Evolutionary conservation across 1,284 basidiomycete genomes (phyloP).

Genomic region (Pyrrhoderma lamaoense): DNA sequence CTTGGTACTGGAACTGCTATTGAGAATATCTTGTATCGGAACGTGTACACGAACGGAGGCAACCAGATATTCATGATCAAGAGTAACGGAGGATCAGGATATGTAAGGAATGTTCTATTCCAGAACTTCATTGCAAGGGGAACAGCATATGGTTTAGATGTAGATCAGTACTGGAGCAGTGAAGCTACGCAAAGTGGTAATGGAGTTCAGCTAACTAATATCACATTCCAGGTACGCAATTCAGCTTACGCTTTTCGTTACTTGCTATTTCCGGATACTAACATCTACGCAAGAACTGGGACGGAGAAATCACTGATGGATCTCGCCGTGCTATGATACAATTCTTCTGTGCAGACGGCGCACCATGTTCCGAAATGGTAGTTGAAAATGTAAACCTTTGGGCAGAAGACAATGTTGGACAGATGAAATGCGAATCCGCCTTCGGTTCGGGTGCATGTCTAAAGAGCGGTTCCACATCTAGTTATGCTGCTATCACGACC

Average conservation of each 20-base stretch:
- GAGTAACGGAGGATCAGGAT: slow-evolving; percentile 29
- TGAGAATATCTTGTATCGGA: slow-evolving; percentile 28
- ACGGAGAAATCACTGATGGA: slow-evolving; percentile 28
- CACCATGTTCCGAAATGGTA: slow-evolving; percentile 28
- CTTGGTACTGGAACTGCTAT: slow-evolving; percentile 28
- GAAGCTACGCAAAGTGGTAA: slow-evolving; percentile 21
- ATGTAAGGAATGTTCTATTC: slow-evolving; percentile 29
- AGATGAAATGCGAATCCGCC: slow-evolving; percentile 29
- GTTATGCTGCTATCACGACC: slow-evolving; percentile 24
- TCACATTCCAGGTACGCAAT: slow-evolving; percentile 27
- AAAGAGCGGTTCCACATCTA: slow-evolving; percentile 22
- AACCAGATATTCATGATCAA: slow-evolving; percentile 35
- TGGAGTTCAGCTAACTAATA: slow-evolving; percentile 27
- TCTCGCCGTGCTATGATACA: slow-evolving; percentile 27
- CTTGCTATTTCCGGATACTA: neutral
- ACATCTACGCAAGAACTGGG: slow-evolving; percentile 25
- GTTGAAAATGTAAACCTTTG: slow-evolving; percentile 30
- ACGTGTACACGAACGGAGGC: slow-evolving; percentile 31
- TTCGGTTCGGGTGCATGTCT: slow-evolving; percentile 29
- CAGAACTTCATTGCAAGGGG: slow-evolving; percentile 29
- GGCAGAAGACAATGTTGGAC: slow-evolving; percentile 25
- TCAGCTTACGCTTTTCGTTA: no score
- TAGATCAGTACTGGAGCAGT: slow-evolving; percentile 28
- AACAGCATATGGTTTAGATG: slow-evolving; percentile 29
- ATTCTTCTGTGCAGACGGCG: slow-evolving; percentile 29